Conservation (phyloP, 345 rosid species). For the Populus euphratica region DNA sequence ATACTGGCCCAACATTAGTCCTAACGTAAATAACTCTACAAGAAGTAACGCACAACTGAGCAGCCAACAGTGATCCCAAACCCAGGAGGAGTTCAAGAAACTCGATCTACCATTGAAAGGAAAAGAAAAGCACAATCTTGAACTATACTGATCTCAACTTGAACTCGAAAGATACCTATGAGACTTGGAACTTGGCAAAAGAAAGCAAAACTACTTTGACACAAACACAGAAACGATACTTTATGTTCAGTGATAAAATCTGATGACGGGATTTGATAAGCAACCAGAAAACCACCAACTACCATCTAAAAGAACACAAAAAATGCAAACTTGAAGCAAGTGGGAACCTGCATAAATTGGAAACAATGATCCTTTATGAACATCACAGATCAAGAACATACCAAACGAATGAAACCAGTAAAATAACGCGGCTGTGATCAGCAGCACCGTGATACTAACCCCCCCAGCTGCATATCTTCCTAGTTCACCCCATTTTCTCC, state of each 20-base stretch:
- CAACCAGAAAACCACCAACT: not conserved
- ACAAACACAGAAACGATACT: not conserved
- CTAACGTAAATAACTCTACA: not conserved
- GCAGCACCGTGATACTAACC: constrained; percentile 37
- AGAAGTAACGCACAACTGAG: not conserved
- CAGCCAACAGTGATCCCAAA: not conserved
- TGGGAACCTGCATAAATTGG: constrained; percentile 28
- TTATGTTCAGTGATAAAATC: not conserved
- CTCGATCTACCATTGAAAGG: not conserved
- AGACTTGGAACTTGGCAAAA: constrained; percentile 14
- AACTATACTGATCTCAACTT: not conserved
- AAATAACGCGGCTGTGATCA: constrained; percentile 3
- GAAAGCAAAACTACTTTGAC: not conserved
- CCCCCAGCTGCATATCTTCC: constrained; percentile 44
- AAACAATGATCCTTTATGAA: not conserved
- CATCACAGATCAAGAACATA: constrained; percentile 21
- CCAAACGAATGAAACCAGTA: constrained; percentile 24
- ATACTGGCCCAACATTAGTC: not conserved
- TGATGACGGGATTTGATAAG: constrained; percentile 3
- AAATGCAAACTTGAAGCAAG: constrained; percentile 18
- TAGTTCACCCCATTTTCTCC: constrained; percentile 49
- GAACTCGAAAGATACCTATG: not conserved
- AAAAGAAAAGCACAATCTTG: not conserved
- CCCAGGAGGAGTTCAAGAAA: not conserved
- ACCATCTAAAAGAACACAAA: constrained; percentile 12